These are phyloP conservation scores for Aspergillus felis DNA, from an alignment of 2,329 filamentous ascomycete species.

Conservation along the genomic window DNA sequence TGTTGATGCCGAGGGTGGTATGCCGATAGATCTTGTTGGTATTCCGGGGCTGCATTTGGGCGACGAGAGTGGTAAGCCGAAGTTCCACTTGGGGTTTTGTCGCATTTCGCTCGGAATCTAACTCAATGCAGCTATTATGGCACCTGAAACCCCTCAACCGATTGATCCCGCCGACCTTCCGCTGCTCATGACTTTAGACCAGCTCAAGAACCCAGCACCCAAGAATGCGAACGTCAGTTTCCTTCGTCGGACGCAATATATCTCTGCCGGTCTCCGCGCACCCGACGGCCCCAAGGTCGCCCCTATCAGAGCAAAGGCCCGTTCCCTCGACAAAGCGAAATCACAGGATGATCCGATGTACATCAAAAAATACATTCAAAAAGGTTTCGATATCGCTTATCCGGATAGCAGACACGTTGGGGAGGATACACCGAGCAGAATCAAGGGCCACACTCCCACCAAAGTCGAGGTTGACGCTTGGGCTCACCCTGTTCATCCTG, in stretches of 20 bases:
- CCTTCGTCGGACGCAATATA: conserved; percentile 93
- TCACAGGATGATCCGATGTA: conserved; percentile 56
- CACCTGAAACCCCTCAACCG: conserved; percentile 64
- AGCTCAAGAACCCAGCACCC: conserved; percentile 77
- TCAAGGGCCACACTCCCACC: conserved; percentile 52
- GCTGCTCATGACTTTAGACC: conserved; percentile 76
- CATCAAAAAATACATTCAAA: conserved; percentile 58
- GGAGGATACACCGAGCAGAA: conserved; percentile 50
- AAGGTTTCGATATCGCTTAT: conserved; percentile 63
- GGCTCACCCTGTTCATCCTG: conserved; percentile 57
- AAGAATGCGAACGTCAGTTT: conserved; percentile 81
- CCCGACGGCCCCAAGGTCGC: conserved; percentile 29
- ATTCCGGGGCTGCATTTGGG: conserved; percentile 93
- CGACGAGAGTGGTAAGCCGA: conserved; percentile 75
- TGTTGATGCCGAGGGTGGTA: conserved; percentile 93
- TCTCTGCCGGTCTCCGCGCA: conserved; percentile 45
- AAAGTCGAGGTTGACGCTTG: conserved; percentile 56
- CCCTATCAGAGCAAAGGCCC: conserved; percentile 23
- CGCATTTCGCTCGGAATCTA: conserved; percentile 19
- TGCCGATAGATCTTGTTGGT: conserved; percentile 93
- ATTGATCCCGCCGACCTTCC: conserved; percentile 80
- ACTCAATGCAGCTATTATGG: conserved; percentile 67
- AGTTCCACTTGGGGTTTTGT: neutral
- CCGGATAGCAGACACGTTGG: conserved; percentile 57
- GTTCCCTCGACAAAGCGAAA: conserved; percentile 29